Conservation (phyloP, 2,329 filamentous ascomycete genomes). For the Karstenula rhodostoma region DNA sequence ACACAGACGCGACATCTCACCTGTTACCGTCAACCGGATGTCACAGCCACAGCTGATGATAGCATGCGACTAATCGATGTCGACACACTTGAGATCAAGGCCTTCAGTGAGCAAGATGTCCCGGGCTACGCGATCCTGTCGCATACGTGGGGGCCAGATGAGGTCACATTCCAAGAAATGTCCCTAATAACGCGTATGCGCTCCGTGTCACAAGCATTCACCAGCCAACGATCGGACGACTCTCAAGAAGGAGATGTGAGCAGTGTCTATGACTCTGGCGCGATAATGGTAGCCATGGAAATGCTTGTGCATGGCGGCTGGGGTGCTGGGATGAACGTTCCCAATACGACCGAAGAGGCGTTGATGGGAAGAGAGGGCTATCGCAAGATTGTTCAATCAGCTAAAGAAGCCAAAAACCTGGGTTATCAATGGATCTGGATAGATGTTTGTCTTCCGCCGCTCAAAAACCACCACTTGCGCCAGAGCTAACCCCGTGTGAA, state of each 20-base stretch:
- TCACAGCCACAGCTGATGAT: slow-evolving; percentile 11
- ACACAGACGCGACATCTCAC: neutral
- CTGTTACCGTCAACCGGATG: neutral
- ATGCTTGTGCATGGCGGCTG: slow-evolving; percentile 28
- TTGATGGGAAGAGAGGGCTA: slow-evolving; percentile 28
- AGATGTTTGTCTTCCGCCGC: slow-evolving; percentile 19
- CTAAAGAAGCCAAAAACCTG: slow-evolving; percentile 20
- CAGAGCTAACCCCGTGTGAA: neutral
- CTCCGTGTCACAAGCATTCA: slow-evolving; percentile 15
- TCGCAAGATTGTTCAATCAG: slow-evolving; percentile 28
- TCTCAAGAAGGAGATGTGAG: neutral
- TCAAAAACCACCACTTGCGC: neutral
- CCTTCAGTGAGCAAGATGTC: slow-evolving; percentile 31
- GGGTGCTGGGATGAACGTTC: slow-evolving; percentile 12
- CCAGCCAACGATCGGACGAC: slow-evolving; percentile 5
- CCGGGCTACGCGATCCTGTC: slow-evolving; percentile 35
- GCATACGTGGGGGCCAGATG: slow-evolving; percentile 31
- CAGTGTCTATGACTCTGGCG: slow-evolving; percentile 4
- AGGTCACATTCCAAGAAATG: slow-evolving; percentile 30
- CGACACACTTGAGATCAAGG: slow-evolving; percentile 30
- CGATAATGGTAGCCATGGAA: slow-evolving; percentile 30
- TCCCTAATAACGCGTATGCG: slow-evolving; percentile 27
- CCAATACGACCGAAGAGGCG: slow-evolving; percentile 23
- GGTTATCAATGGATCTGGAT: slow-evolving; percentile 34
- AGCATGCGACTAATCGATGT: slow-evolving; percentile 39